Conservation (phyloP, 805 yeast species). For the Phaffomyces opuntiae region DNA sequence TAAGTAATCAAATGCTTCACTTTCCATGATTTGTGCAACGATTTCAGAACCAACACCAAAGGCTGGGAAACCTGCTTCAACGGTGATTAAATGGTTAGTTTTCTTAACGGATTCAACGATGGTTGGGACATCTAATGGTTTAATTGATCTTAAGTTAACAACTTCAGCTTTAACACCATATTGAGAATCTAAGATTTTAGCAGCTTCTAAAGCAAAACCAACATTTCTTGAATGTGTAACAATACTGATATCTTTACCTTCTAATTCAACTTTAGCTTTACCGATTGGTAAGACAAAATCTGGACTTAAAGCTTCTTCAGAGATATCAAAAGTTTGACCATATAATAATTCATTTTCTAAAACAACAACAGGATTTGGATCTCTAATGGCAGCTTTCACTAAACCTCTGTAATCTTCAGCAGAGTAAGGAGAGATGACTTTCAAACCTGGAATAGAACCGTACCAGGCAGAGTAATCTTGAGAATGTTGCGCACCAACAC, state of each 20-base stretch:
- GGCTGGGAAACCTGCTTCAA: conserved; percentile 96
- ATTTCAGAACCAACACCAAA: conserved; percentile 99
- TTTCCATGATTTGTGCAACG: conserved; percentile 95
- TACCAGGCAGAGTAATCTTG: conserved; percentile 98
- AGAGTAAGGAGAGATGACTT: conserved; percentile 91
- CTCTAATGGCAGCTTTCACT: conserved; percentile 93
- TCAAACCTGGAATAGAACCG: conserved; percentile 96
- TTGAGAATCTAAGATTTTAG: conserved; percentile 75
- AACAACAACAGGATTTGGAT: conserved; percentile 95
- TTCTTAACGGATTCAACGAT: conserved; percentile 86
- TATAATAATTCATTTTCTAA: conserved; percentile 94
- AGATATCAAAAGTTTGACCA: conserved; percentile 84
- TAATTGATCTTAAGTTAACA: conserved; percentile 90
- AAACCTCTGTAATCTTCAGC: conserved; percentile 96
- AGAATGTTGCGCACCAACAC: conserved; percentile 99
- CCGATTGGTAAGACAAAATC: conserved; percentile 93
- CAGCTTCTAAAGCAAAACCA: conserved; percentile 80
- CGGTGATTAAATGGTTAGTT: conserved; percentile 93
- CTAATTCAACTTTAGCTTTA: conserved; percentile 90
- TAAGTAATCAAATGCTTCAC: conserved; percentile 95
- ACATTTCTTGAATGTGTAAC: conserved; percentile 93
- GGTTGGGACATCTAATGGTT: conserved; percentile 89
- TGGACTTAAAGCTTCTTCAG: conserved; percentile 81
- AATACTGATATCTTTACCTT: conserved; percentile 84
- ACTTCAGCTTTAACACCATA: conserved; percentile 90